Percentiles rank a stretch among this genome's conserved stretches.
These are phyloP conservation scores for Xylaria sp. DNA, from an alignment of 2,329 filamentous ascomycete species.

Conservation along the genomic window DNA sequence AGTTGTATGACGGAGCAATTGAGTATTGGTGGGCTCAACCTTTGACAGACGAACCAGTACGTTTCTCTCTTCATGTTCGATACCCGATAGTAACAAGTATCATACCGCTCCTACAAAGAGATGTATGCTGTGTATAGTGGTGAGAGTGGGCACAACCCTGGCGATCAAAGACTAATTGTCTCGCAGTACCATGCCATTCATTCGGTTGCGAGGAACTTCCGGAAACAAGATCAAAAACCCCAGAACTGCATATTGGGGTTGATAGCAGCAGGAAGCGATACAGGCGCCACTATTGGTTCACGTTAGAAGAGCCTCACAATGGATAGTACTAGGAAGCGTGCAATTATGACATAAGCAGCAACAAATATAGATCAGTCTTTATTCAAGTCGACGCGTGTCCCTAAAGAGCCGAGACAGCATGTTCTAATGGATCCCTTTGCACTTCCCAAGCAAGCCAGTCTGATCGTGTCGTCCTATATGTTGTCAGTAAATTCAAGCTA, in stretches of 20 bases:
- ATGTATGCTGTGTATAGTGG: background rate
- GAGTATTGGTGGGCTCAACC: conserved; percentile 34
- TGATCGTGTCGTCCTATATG: conserved; percentile 85
- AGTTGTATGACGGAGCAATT: conserved; percentile 13
- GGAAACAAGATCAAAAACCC: background rate
- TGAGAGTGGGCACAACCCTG: background rate
- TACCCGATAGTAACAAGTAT: background rate
- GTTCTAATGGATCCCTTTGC: conserved; percentile 75
- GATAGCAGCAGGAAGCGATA: conserved; percentile 21
- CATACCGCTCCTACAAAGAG: background rate
- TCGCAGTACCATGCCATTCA: conserved; percentile 35
- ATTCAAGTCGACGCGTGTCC: background rate
- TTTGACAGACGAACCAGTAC: conserved; percentile 35
- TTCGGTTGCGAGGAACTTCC: conserved; percentile 14
- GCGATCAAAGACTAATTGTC: background rate
- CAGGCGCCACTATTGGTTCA: conserved; percentile 39
- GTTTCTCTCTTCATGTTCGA: background rate
- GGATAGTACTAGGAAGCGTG: background rate
- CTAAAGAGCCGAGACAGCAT: conserved; percentile 71
- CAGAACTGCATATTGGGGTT: background rate
- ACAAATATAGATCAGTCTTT: conserved; percentile 3
- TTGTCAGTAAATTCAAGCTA: conserved; percentile 46
- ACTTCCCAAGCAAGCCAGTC: conserved; percentile 98
- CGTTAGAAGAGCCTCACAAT: conserved; percentile 15
- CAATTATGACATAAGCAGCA: conserved; percentile 4